Evolutionary conservation across 495 filamentous ascomycete species (phyloP), one percentile per base, ranked within the genome.

Genomic region (Parathielavia hyrcaniae): DNA sequence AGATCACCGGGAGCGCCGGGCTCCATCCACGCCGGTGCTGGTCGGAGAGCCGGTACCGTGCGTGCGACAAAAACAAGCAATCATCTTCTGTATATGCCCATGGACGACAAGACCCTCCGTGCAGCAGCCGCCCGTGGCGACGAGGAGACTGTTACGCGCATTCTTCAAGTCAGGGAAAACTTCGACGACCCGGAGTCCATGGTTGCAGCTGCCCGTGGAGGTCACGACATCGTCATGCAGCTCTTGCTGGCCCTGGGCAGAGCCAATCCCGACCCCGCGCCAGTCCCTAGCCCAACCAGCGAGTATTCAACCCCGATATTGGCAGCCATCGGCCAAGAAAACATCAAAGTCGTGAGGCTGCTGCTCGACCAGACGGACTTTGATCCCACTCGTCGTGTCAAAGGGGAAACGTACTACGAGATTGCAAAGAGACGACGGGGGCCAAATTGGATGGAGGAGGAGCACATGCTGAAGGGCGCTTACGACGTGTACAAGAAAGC

Each of bases 241-340:
- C 77, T 96, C 40, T 77, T 97, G 50, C 75, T 97, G 56, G 95
- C 89, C 8, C 80, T 95, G 64, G 88, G 90, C 2, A 77, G 79
- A 52, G 84, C 85, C 17, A 83, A 95, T 61, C 83, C 89, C 3
- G 91, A 95, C 67, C 93, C 92, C 0, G 77, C 80, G 8, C 86
- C 88, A 5, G 70, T 76, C 26, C 23, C 69, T 3, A 68, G 74
- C 48, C 13, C 52, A 22, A 71, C 73, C 9, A 72, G 69, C 32
- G 85, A 84, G 54, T 76, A 87, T 61, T 86, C 86, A 59, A 97
- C 92, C 0, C 95, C 95, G 4, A 95, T 98, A 81, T 79, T 96
- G 32, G 90, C 90, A 38, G 90, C 93, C 2, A 96, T 98, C 55
- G 93, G 93, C 10, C 84, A 91, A 54, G 91, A 91, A 12, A 93